Evolutionary conservation across 2,329 filamentous ascomycete species (phyloP).

Genomic region (Lithohypha guttulata): DNA sequence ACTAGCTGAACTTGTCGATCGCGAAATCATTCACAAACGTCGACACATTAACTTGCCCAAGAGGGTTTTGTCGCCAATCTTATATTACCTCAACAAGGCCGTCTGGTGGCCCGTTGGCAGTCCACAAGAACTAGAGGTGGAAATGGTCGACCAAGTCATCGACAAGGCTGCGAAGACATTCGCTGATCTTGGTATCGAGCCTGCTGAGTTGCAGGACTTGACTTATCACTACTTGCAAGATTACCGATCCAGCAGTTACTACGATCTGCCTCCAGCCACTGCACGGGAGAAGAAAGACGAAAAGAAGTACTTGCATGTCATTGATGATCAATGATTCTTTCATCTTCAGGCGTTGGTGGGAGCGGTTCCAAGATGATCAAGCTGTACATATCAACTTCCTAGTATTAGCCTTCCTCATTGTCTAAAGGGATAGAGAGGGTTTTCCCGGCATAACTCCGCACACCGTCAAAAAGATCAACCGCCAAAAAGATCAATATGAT

Average conservation of each 20-base stretch:
- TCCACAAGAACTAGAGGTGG: conserved; percentile 79
- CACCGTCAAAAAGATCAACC: too few relatives aligned
- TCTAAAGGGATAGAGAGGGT: too few relatives aligned
- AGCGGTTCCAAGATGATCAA: background rate
- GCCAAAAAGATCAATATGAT: too few relatives aligned
- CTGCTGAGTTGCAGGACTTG: conserved; percentile 71
- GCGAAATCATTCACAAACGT: conserved; percentile 81
- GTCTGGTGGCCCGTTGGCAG: conserved; percentile 76
- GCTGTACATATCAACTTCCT: conserved; percentile 6
- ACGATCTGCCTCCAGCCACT: conserved; percentile 86
- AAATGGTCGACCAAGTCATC: conserved; percentile 87
- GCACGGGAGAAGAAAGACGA: conserved; percentile 91
- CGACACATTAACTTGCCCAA: conserved; percentile 88
- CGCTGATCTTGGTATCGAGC: conserved; percentile 81
- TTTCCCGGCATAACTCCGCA: too few relatives aligned
- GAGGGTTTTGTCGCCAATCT: conserved; percentile 61
- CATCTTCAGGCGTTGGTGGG: background rate
- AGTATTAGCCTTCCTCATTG: too few relatives aligned
- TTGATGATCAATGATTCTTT: conserved; percentile 62
- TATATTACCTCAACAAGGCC: conserved; percentile 63
- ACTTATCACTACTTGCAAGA: conserved; percentile 93
- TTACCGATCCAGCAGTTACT: conserved; percentile 78
- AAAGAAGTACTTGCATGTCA: conserved; percentile 91
- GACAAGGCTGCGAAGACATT: conserved; percentile 90
- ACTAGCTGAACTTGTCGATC: conserved; percentile 78